phyloP scores from a whole-genome alignment of 2,329 filamentous ascomycete genomes.

The Chaetothyriales sp. region DNA sequence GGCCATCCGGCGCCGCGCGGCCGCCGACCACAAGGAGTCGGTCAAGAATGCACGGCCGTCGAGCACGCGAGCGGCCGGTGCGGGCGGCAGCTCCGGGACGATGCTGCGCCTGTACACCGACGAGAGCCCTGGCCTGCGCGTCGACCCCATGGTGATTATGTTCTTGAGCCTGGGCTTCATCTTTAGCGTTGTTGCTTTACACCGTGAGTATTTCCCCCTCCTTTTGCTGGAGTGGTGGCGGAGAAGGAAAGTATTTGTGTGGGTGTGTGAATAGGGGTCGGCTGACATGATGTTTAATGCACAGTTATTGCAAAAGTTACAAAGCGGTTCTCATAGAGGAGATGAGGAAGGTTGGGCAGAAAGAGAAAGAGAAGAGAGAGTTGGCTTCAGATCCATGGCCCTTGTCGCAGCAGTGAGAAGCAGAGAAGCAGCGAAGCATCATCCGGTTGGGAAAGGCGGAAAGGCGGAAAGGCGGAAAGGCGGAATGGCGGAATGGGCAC shows the following conservation, averaged over 20 bases:
- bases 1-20: constrained; percentile 85
- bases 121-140: constrained; percentile 91
- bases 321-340: constrained; percentile 54
- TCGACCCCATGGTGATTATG: constrained; percentile 93
- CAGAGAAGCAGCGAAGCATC: too few relatives aligned
- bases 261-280: constrained; percentile 6
- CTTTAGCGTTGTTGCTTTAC: constrained; percentile 92
- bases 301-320: constrained; percentile 91
- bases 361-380: not conserved
- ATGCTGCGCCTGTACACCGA: constrained; percentile 99
- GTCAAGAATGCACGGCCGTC: constrained; percentile 84
- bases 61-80: constrained; percentile 84
- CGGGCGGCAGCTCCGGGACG: constrained; percentile 90
- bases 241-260: not conserved
- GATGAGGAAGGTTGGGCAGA: not conserved
- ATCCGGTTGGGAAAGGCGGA: too few relatives aligned
- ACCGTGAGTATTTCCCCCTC: constrained; percentile 54
- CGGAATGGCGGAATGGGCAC: too few relatives aligned
- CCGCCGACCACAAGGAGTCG: constrained; percentile 94
- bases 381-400: too few relatives aligned
- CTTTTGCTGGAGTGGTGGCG: not conserved
- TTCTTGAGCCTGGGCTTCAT: constrained; percentile 96
- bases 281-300: constrained; percentile 10
- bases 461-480: too few relatives aligned
- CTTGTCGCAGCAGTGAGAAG: too few relatives aligned